Percentiles rank a stretch among this genome's conserved stretches.
Evolutionary conservation across 768 basidiomycete species (phyloP).

Genomic region (Ephemerocybe angulata): DNA sequence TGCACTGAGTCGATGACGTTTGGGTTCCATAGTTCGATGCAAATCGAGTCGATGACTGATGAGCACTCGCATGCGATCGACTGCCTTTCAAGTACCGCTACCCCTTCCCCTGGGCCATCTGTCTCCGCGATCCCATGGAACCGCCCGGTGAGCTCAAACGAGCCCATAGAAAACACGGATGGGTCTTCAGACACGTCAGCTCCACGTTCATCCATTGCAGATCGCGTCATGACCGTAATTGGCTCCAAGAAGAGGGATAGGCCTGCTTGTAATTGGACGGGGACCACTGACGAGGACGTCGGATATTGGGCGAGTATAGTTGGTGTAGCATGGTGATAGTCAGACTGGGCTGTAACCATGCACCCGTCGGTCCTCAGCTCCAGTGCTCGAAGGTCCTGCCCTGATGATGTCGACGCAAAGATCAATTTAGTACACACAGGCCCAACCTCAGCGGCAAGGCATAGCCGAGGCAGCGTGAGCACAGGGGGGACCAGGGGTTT

Average conservation of each 20-base stretch:
- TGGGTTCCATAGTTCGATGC: constrained; percentile 31
- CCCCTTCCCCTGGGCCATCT: constrained; percentile 36
- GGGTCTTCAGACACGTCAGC: constrained; percentile 44
- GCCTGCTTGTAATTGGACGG: constrained; percentile 42
- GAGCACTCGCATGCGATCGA: constrained; percentile 20
- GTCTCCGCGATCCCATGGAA: constrained; percentile 43
- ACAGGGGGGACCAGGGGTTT: constrained; percentile 17
- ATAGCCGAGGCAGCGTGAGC: constrained; percentile 46
- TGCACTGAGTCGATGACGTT: constrained; percentile 31
- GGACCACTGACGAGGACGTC: constrained; percentile 35
- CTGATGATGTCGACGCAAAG: constrained; percentile 38
- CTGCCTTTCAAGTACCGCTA: constrained; percentile 29
- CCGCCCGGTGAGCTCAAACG: constrained; percentile 50
- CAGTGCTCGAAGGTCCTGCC: constrained; percentile 44
- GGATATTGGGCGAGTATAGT: constrained; percentile 21
- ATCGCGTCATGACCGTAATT: constrained; percentile 50
- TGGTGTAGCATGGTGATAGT: constrained; percentile 31
- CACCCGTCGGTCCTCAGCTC: constrained; percentile 59
- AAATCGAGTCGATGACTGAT: constrained; percentile 22
- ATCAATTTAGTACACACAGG: constrained; percentile 49
- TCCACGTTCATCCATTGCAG: constrained; percentile 26
- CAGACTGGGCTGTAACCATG: constrained; percentile 36
- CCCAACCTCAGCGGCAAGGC: constrained; percentile 46
- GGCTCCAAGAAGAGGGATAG: constrained; percentile 46
- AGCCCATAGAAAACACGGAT: constrained; percentile 53